A percentile compares a stretch with the other conserved stretches of the same genome.
These are phyloP conservation scores for Ulota crispa DNA, from an alignment of 225 moss, liverwort and hornwort species.

Conservation along the genomic window DNA sequence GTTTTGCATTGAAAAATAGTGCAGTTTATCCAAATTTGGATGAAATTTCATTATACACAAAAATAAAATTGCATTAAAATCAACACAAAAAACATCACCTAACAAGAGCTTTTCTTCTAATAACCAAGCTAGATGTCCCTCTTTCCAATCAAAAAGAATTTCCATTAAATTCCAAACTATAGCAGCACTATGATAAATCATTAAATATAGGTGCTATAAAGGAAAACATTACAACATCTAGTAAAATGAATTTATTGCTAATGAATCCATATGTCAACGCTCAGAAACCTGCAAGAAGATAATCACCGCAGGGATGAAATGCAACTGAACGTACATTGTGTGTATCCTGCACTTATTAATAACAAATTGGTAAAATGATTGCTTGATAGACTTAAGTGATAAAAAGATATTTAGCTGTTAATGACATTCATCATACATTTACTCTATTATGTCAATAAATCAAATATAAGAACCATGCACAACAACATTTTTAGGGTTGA, in stretches of 20 bases:
- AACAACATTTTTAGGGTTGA: not conserved
- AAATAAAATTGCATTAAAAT: not conserved
- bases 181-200: not conserved
- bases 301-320: conserved; percentile 92
- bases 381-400: conserved; percentile 4
- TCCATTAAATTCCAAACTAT: not conserved
- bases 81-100: not conserved
- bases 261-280: not conserved
- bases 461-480: not conserved
- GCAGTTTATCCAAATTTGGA: not conserved
- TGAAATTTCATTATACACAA: not conserved
- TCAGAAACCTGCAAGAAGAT: conserved; percentile 72
- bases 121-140: not conserved
- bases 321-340: conserved; percentile 92
- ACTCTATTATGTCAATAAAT: not conserved
- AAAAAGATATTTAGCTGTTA: conserved; percentile 3
- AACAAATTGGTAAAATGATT: conserved; percentile 16
- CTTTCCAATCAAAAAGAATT: not conserved
- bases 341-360: conserved; percentile 66
- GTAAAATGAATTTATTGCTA: conserved; percentile 3
- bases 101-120: not conserved
- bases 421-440: not conserved
- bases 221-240: not conserved
- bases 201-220: not conserved
- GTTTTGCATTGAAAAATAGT: not conserved